These are phyloP conservation scores for Chloris gayana DNA, from an alignment of 176 grass and related monocot species.

Conservation along the genomic window DNA sequence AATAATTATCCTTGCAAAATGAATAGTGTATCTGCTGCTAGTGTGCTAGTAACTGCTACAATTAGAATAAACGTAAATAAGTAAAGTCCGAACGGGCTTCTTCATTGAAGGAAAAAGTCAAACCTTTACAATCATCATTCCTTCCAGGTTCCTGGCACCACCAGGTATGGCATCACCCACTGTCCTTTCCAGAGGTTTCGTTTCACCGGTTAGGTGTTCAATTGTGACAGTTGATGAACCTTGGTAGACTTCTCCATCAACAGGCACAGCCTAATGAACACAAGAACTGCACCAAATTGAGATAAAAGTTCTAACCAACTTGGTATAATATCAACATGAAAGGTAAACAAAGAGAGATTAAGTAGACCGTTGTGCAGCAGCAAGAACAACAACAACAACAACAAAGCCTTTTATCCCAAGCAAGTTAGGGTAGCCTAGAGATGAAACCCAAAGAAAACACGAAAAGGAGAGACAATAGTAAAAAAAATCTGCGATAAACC, in stretches of 20 bases:
- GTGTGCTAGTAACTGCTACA: background rate
- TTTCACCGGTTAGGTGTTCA: constrained; percentile 94
- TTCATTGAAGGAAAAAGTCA: constrained; percentile 39
- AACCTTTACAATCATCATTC: constrained; percentile 99
- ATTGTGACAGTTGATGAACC: constrained; percentile 93
- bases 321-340: constrained; percentile 14
- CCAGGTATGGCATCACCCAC: constrained; percentile 92
- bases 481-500: no score
- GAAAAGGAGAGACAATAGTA: no score
- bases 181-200: constrained; percentile 86
- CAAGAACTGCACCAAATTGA: constrained; percentile 51
- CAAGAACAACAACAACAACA: constrained; percentile 18
- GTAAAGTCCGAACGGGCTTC: background rate
- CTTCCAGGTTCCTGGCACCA: constrained; percentile 94
- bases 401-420: no score
- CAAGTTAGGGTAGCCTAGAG: no score
- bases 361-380: background rate
- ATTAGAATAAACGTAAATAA: constrained; percentile 22
- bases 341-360: background rate
- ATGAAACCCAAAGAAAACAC: no score
- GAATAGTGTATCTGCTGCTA: background rate
- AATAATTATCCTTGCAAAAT: constrained; percentile 3
- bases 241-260: constrained; percentile 98
- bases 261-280: constrained; percentile 89
- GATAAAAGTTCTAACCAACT: constrained; percentile 32